These are phyloP conservation scores for Cubamyces sp. DNA, from an alignment of 768 basidiomycete species.

Conservation along the genomic window DNA sequence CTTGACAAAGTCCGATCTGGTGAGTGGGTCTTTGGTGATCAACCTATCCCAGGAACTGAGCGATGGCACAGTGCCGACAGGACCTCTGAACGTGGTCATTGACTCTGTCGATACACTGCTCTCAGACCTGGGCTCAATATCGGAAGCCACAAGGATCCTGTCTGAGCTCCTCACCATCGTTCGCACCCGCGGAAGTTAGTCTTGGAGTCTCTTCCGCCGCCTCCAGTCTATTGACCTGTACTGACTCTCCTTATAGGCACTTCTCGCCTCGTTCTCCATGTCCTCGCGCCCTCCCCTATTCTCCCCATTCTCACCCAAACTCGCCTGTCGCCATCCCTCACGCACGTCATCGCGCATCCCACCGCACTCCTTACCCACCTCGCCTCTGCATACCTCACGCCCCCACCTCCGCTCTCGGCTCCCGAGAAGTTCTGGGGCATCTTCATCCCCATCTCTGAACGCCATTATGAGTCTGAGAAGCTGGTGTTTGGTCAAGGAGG, in stretches of 20 bases:
- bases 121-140: constrained; percentile 57
- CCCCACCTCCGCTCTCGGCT: constrained; percentile 61
- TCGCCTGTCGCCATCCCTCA: constrained; percentile 64
- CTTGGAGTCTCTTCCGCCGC: not conserved
- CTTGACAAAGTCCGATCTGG: constrained; percentile 46
- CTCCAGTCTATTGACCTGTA: no score
- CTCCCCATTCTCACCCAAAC: constrained; percentile 62
- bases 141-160: constrained; percentile 58
- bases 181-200: constrained; percentile 53
- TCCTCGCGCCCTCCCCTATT: constrained; percentile 51
- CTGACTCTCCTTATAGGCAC: constrained; percentile 39
- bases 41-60: not conserved
- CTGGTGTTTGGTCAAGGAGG: constrained; percentile 59
- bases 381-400: constrained; percentile 68
- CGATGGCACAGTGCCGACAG: constrained; percentile 39
- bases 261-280: constrained; percentile 65
- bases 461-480: constrained; percentile 58
- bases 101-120: constrained; percentile 74
- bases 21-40: constrained; percentile 21
- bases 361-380: constrained; percentile 70
- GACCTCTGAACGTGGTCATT: constrained; percentile 64
- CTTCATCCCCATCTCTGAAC: constrained; percentile 71
- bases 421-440: constrained; percentile 81
- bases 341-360: constrained; percentile 71
- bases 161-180: constrained; percentile 49